These are phyloP conservation scores for Brasenia schreberi DNA, from an alignment of 164 flowering plant genomes.

Conservation along the genomic window DNA sequence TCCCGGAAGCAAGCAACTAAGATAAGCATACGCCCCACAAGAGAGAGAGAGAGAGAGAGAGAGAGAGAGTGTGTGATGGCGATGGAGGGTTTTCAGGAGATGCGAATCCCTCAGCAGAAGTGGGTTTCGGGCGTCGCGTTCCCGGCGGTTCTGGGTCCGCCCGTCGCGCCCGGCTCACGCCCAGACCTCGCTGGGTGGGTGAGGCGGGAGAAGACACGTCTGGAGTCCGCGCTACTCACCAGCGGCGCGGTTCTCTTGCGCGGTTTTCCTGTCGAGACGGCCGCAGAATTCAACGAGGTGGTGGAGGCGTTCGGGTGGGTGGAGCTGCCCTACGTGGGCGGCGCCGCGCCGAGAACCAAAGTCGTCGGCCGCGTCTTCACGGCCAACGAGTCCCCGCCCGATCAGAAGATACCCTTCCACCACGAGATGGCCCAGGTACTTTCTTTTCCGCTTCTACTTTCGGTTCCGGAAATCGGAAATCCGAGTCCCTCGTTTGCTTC, in stretches of 20 bases:
- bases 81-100: slow-evolving; percentile 4
- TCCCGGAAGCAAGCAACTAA: too few species aligned
- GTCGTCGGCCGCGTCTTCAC: slow-evolving; percentile 85
- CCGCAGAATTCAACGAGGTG: slow-evolving; percentile 70
- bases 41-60: neutral
- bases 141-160: slow-evolving; percentile 38
- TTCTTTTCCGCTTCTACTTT: neutral
- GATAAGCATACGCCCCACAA: too few species aligned
- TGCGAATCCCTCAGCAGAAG: slow-evolving; percentile 16
- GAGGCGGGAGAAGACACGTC: slow-evolving; percentile 28
- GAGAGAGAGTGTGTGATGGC: neutral
- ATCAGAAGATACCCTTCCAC: slow-evolving; percentile 80
- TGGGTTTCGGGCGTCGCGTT: slow-evolving; percentile 12
- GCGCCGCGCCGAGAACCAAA: slow-evolving; percentile 66
- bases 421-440: slow-evolving; percentile 64
- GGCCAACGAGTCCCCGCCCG: slow-evolving; percentile 86
- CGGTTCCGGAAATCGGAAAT: too few species aligned
- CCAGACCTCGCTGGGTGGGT: slow-evolving; percentile 17
- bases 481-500: too few species aligned
- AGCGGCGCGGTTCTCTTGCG: slow-evolving; percentile 70
- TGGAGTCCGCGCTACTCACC: slow-evolving; percentile 34
- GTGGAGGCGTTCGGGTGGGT: slow-evolving; percentile 83
- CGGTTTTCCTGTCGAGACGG: slow-evolving; percentile 46
- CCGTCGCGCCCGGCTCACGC: neutral
- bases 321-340: slow-evolving; percentile 84